Percentiles rank a stretch among this genome's conserved stretches.
Conservation (phyloP, 495 filamentous ascomycete genomes). For the Cercophora scortea region DNA sequence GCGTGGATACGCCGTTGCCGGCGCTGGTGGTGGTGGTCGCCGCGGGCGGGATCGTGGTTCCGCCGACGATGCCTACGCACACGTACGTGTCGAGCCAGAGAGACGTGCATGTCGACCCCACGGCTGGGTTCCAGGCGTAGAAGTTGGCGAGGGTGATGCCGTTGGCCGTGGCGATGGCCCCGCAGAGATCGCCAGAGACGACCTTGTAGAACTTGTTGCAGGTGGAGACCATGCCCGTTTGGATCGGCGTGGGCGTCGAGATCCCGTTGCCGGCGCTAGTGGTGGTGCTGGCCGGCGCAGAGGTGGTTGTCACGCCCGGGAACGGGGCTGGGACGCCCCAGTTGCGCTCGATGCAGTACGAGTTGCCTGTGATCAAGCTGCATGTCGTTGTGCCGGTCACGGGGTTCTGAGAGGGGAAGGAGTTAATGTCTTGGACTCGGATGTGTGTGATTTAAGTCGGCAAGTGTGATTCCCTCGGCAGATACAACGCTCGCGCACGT, state of each 20-base stretch:
- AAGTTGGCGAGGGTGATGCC: not conserved
- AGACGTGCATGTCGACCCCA: not conserved
- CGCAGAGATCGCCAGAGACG: not conserved
- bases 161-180: not conserved
- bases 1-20: not conserved
- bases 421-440: not conserved
- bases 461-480: not conserved
- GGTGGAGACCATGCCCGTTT: not conserved
- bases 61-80: not conserved
- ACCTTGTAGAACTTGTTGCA: slow-evolving; percentile 3
- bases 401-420: not conserved
- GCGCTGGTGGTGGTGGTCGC: not conserved
- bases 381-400: not conserved
- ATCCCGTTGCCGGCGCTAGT: not conserved
- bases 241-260: not conserved
- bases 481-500: not conserved
- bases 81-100: not conserved
- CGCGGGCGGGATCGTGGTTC: not conserved
- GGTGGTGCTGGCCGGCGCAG: not conserved
- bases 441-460: too few species aligned
- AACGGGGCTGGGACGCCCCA: not conserved
- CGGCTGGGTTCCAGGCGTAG: slow-evolving; percentile 1
- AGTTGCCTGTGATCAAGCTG: not conserved
- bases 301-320: not conserved
- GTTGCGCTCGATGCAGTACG: not conserved